Evolutionary conservation across 306 rosid species (phyloP).

Genomic region (Potentilla sterilis): DNA sequence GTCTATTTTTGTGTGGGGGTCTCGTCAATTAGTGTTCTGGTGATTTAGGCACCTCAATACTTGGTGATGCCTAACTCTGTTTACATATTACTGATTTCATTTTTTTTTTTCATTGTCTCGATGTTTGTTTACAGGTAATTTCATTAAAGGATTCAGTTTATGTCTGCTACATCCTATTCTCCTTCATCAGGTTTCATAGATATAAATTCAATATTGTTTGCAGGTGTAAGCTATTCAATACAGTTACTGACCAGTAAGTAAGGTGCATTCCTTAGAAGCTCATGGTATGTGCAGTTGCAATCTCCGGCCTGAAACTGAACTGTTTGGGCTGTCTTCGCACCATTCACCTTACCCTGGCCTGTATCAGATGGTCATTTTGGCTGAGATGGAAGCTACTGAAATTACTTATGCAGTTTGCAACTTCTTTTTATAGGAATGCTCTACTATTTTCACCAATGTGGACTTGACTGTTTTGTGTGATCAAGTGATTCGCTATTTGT

Average conservation of each 20-base stretch:
- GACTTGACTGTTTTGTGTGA: background rate
- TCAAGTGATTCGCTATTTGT: background rate
- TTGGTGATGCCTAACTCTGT: background rate
- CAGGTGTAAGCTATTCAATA: constrained; percentile 80
- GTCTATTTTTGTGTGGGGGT: background rate
- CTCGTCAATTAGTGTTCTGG: background rate
- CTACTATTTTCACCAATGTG: background rate
- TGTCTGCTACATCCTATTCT: background rate
- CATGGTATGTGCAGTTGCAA: constrained; percentile 1
- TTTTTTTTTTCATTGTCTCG: background rate
- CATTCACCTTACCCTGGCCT: background rate
- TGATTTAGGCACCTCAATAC: background rate
- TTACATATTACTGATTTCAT: background rate
- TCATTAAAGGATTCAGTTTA: background rate
- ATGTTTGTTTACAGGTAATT: background rate
- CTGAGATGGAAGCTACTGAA: background rate
- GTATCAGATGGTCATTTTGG: background rate
- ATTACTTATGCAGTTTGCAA: background rate
- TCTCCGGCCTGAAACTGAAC: background rate
- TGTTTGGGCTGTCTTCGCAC: background rate
- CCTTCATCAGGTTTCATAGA: background rate
- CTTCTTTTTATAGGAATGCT: background rate
- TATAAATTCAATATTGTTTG: constrained; percentile 14
- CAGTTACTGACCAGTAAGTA: constrained; percentile 77
- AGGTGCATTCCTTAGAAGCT: constrained; percentile 65